Percentiles rank a stretch among this genome's conserved stretches.
phyloP scores from a whole-genome alignment of 108 stramenopile species.

The Heterococcus sp. region DNA sequence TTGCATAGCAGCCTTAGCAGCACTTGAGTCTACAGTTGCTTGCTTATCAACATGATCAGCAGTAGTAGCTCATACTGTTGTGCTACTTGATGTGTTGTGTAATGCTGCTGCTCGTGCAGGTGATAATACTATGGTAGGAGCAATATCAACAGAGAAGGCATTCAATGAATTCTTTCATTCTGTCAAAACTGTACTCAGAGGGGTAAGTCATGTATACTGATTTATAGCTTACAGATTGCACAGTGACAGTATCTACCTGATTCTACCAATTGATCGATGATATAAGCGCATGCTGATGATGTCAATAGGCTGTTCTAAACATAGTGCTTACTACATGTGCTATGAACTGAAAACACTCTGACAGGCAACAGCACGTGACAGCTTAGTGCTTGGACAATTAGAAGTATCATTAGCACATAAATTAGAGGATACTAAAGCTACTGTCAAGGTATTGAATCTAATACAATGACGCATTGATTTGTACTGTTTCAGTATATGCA shows the following conservation, averaged over 20 bases:
- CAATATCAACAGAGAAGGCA: slow-evolving; percentile 76
- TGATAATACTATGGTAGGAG: slow-evolving; percentile 88
- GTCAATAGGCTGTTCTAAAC: background rate
- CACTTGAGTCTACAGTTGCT: no score
- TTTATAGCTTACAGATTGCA: no score
- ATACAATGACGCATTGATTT: no score
- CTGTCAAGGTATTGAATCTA: no score
- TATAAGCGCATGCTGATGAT: background rate
- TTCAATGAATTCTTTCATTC: slow-evolving; percentile 88
- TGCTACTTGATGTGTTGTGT: no score
- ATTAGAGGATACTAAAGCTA: slow-evolving; percentile 19
- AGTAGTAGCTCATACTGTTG: no score
- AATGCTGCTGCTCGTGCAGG: no score
- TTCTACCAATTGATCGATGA: no score
- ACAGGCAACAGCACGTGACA: background rate
- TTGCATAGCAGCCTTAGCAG: no score
- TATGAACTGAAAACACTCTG: background rate
- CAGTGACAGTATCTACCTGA: background rate
- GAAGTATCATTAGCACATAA: background rate
- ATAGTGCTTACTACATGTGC: background rate
- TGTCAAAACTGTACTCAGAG: slow-evolving; percentile 66
- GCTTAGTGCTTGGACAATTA: background rate
- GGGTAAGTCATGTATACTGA: background rate
- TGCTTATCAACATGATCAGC: no score
- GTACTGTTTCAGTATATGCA: no score